Conservation (phyloP, 129 eudicot genomes). For the Artemisia argyi region DNA sequence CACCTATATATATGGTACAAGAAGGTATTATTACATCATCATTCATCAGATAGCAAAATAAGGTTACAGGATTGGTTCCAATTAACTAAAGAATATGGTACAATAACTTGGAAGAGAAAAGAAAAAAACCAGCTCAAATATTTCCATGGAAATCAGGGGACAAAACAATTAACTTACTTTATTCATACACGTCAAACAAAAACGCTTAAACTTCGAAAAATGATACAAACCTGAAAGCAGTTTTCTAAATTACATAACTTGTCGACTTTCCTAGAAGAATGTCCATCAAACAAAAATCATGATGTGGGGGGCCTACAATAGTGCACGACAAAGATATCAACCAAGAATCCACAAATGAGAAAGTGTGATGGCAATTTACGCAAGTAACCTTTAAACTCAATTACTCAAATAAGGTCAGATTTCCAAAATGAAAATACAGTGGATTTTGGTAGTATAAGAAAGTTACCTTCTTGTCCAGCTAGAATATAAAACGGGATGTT, state of each 20-base stretch:
- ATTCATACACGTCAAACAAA: background rate
- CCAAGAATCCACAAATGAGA: too few species aligned
- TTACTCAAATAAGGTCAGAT: too few species aligned
- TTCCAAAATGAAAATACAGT: too few species aligned
- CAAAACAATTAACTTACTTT: background rate
- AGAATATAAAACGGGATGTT: too few species aligned
- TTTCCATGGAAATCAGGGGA: background rate
- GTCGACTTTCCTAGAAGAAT: constrained; percentile 47
- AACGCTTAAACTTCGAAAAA: background rate
- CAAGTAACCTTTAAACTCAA: too few species aligned
- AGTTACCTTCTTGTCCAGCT: too few species aligned
- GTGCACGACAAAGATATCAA: background rate
- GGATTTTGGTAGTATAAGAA: too few species aligned
- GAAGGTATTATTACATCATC: too few species aligned
- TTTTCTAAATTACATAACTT: constrained; percentile 20
- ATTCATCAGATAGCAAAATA: too few species aligned
- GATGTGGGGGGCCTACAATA: constrained; percentile 75
- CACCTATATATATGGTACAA: constrained; percentile 12
- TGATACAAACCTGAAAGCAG: constrained; percentile 18
- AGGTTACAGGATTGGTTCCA: background rate
- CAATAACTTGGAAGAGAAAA: background rate
- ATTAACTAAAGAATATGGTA: background rate
- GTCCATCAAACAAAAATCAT: constrained; percentile 81
- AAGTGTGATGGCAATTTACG: too few species aligned
- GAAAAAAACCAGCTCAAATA: background rate